Conservation (phyloP, 1,139 yeast species). For the Hemisphaericaspora subhashii region DNA sequence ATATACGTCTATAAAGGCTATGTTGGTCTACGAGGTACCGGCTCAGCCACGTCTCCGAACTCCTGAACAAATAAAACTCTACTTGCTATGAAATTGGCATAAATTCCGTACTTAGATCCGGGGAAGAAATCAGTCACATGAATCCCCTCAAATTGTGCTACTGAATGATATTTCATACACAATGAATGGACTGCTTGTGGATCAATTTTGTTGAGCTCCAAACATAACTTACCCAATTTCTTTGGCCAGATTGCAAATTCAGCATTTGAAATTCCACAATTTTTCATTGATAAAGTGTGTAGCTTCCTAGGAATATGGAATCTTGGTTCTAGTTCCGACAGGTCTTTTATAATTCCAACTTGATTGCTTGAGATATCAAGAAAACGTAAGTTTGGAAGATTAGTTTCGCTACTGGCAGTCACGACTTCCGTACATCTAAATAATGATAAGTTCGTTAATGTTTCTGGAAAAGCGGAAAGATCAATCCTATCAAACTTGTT, state of each 20-base stretch:
- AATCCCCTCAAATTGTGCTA: conserved; percentile 1
- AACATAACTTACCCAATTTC: conserved; percentile 2
- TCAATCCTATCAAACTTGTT: background rate
- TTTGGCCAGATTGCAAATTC: conserved; percentile 3
- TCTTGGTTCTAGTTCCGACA: background rate
- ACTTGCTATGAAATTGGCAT: background rate
- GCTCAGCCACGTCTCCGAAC: background rate
- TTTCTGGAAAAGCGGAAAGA: conserved; percentile 3
- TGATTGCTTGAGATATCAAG: conserved; percentile 69
- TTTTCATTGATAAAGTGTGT: conserved; percentile 1
- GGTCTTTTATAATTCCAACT: conserved; percentile 1
- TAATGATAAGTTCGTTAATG: background rate
- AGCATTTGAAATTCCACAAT: conserved; percentile 1
- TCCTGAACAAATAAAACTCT: conserved; percentile 1
- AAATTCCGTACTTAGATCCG: conserved; percentile 1
- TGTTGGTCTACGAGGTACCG: background rate
- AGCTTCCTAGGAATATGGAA: conserved; percentile 1
- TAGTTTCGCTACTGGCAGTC: background rate
- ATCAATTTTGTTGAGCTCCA: background rate
- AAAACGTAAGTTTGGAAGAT: conserved; percentile 51
- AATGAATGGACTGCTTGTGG: background rate
- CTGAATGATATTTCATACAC: background rate
- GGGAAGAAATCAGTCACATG: conserved; percentile 2
- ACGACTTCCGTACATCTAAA: background rate
- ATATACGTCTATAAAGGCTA: no score